Percentiles rank a stretch among this genome's conserved stretches.
These are phyloP conservation scores for Hymenoscyphus fraxineus DNA, from an alignment of 2,329 filamentous ascomycete genomes.

Conservation along the genomic window DNA sequence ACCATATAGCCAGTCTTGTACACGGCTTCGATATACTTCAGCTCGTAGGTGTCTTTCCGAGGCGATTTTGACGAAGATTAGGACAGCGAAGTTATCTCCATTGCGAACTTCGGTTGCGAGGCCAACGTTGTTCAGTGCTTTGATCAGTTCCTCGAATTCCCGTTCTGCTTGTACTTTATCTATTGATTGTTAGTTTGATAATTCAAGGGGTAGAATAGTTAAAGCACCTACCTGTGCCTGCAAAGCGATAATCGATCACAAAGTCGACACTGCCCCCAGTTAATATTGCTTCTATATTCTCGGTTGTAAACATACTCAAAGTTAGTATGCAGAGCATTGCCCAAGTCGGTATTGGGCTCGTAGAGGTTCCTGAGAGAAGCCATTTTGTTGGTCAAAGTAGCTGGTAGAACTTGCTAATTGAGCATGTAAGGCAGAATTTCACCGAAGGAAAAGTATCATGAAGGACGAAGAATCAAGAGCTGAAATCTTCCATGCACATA, in stretches of 20 bases:
- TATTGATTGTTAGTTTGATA: conserved; percentile 35
- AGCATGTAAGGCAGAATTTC: not conserved
- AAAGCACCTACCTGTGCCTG: conserved; percentile 54
- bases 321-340: conserved; percentile 35
- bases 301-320: conserved; percentile 38
- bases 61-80: conserved; percentile 79
- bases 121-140: conserved; percentile 73
- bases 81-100: conserved; percentile 68
- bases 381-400: conserved; percentile 21
- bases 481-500: not conserved
- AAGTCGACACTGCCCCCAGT: conserved; percentile 67
- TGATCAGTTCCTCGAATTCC: conserved; percentile 73
- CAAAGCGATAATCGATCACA: conserved; percentile 76
- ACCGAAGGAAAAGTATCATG: conserved; percentile 12
- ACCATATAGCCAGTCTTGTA: conserved; percentile 92
- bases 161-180: conserved; percentile 67
- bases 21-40: conserved; percentile 80
- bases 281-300: conserved; percentile 9
- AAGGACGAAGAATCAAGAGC: conserved; percentile 10
- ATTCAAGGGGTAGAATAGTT: conserved; percentile 18
- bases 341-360: conserved; percentile 21
- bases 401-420: conserved; percentile 4
- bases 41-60: conserved; percentile 70
- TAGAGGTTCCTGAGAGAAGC: conserved; percentile 28
- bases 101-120: conserved; percentile 83